Evolutionary conservation across 805 yeast species (phyloP).

Genomic region (Pichia pseudocactophila): DNA sequence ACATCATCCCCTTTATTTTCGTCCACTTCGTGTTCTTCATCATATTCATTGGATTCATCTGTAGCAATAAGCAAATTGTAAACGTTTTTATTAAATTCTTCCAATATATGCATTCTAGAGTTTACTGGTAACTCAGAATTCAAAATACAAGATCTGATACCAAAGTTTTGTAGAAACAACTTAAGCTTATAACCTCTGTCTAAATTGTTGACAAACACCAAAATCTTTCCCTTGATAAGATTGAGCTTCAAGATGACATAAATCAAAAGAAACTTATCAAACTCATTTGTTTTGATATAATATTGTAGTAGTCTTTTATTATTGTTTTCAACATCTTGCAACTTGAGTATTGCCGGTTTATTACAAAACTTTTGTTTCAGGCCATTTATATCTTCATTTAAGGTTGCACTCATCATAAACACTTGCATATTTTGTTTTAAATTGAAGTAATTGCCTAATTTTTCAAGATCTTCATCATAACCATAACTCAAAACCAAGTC

Average conservation of each 20-base stretch:
- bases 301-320: slow-evolving; percentile 67
- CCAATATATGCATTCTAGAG: slow-evolving; percentile 90
- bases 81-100: slow-evolving; percentile 85
- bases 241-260: slow-evolving; percentile 87
- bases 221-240: slow-evolving; percentile 82
- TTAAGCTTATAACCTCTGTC: slow-evolving; percentile 93
- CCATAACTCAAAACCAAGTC: slow-evolving; percentile 88
- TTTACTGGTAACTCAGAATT: slow-evolving; percentile 90
- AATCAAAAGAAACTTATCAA: slow-evolving; percentile 83
- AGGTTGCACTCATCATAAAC: slow-evolving; percentile 93
- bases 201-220: slow-evolving; percentile 85
- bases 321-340: slow-evolving; percentile 53
- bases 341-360: slow-evolving; percentile 69
- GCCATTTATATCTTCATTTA: slow-evolving; percentile 75
- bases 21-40: slow-evolving; percentile 26
- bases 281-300: slow-evolving; percentile 77
- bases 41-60: slow-evolving; percentile 67
- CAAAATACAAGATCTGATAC: slow-evolving; percentile 77
- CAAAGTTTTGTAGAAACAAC: slow-evolving; percentile 88
- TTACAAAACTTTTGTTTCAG: slow-evolving; percentile 74
- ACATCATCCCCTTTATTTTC: slow-evolving; percentile 13
- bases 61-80: slow-evolving; percentile 88
- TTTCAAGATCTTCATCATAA: slow-evolving; percentile 72
- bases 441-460: slow-evolving; percentile 56
- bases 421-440: slow-evolving; percentile 71